Evolutionary conservation across 768 basidiomycete species (phyloP), one percentile per base, ranked within the genome.

Genomic region (Mycena galericulata): DNA sequence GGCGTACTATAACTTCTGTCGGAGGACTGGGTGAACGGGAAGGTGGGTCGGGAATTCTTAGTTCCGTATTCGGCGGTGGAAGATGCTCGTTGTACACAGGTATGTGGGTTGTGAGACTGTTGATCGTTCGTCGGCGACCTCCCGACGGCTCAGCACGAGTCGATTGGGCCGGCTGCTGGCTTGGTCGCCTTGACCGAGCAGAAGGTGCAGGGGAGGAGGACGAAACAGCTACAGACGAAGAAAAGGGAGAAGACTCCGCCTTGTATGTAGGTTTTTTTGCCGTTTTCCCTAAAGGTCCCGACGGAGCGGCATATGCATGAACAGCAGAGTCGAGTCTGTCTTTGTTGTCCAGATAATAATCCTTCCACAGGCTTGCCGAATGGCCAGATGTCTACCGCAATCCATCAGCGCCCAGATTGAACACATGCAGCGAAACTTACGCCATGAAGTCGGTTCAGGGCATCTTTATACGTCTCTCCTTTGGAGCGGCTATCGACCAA

Each of bases 261-360:
- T 73, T 73, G 62, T 72, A 71, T 20, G 62, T 20, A 6, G 73
- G 75, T 34, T 75, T 74, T 53, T 71, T 75, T 11, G 49, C 65
- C 7, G 68, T 68, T 34, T 69, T 71, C 11, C 32, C 49, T 12
- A 22, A 18, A n/a, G 58, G 53, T 43, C 36, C 55, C 11, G 60
- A 22, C 26, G 49, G 75, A 61, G 67, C 69, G 65, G 63, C 73
- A 57, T 75, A 74, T 55, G 79, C 71, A 32, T 74, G 75, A 57
- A 79, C 75, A 15, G 76, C 73, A 30, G 79, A 78, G 73, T 92
- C 89, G 38, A 93, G 79, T 45, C 88, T 86, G 57, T 85, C 82
- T 65, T 87, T 88, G 73, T 93, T 85, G 63, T 92, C 91, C 18
- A 94, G 83, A 71, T 91, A 94, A 74, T 92, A 92, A 72, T 94